These are phyloP conservation scores for Ascosphaera acerosa DNA, from an alignment of 2,329 filamentous ascomycete species.

Conservation along the genomic window DNA sequence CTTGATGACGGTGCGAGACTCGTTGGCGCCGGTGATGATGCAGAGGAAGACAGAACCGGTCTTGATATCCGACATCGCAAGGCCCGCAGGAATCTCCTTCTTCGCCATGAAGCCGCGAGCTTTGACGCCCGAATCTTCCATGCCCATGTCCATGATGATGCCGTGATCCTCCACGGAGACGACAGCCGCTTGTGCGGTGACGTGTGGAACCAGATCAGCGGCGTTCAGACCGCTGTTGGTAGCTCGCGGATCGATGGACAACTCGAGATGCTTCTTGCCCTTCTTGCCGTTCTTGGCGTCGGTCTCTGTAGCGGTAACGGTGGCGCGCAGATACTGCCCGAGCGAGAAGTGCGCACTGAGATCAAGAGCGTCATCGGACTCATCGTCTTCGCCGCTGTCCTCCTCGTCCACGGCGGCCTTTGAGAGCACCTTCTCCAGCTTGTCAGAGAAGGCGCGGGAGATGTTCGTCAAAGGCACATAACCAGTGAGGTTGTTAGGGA, in stretches of 20 bases:
- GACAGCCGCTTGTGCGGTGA: slow-evolving; percentile 67
- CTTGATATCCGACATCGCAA: slow-evolving; percentile 43
- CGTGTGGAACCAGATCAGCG: slow-evolving; percentile 48
- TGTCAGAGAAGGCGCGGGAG: slow-evolving; percentile 51
- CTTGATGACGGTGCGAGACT: slow-evolving; percentile 65
- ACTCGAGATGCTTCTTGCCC: slow-evolving; percentile 56
- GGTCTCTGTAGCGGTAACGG: slow-evolving; percentile 53
- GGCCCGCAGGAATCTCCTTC: slow-evolving; percentile 45
- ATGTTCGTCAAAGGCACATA: slow-evolving; percentile 83
- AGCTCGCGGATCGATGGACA: slow-evolving; percentile 56
- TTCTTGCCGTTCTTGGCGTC: slow-evolving; percentile 26
- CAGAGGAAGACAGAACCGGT: slow-evolving; percentile 71
- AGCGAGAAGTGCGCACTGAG: slow-evolving; percentile 49
- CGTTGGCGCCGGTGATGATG: slow-evolving; percentile 46
- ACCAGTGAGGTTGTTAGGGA: slow-evolving; percentile 82
- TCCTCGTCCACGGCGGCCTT: slow-evolving; percentile 32
- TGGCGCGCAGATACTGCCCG: slow-evolving; percentile 72
- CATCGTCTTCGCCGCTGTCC: slow-evolving; percentile 22
- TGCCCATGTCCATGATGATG: slow-evolving; percentile 71
- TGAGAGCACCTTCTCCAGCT: slow-evolving; percentile 41
- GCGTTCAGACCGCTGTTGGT: slow-evolving; percentile 51
- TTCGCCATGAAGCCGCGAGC: slow-evolving; percentile 51
- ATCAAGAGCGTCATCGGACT: slow-evolving; percentile 33
- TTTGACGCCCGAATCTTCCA: slow-evolving; percentile 39
- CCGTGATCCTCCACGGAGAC: slow-evolving; percentile 89